A percentile compares a stretch with the other conserved stretches of the same genome.
phyloP scores from a whole-genome alignment of 202 grass and related monocot genomes.

The Digitaria exilis region DNA sequence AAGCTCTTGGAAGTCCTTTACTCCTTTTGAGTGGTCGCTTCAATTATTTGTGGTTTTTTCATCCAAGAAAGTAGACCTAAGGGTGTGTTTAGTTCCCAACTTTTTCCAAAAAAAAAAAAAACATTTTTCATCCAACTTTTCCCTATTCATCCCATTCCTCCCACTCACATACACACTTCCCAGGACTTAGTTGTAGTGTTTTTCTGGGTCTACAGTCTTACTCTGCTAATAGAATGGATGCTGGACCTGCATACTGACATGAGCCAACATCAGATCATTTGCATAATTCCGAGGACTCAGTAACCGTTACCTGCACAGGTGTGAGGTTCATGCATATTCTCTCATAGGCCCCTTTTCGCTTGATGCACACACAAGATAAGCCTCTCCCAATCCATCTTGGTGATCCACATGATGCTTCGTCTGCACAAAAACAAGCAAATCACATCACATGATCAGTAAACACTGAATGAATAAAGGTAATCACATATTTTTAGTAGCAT shows the following conservation, averaged over 20 bases:
- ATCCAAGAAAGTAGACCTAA: not conserved
- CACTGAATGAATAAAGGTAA: not conserved
- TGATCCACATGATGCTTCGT: slow-evolving; percentile 89
- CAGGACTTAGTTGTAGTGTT: too few relatives aligned
- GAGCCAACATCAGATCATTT: not conserved
- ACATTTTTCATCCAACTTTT: too few relatives aligned
- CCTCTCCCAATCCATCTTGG: slow-evolving; percentile 97
- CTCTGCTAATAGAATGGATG: not conserved
- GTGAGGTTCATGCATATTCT: slow-evolving; percentile 92
- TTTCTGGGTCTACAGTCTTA: too few relatives aligned
- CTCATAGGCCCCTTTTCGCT: slow-evolving; percentile 76
- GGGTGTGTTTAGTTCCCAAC: too few relatives aligned
- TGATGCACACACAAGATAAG: slow-evolving; percentile 93
- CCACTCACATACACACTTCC: too few relatives aligned
- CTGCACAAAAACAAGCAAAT: slow-evolving; percentile 44
- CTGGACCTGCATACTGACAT: not conserved
- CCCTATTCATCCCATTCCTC: too few relatives aligned
- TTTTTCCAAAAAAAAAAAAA: too few relatives aligned
- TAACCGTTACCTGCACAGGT: slow-evolving; percentile 60
- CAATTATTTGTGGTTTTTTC: not conserved
- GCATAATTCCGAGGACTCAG: not conserved
- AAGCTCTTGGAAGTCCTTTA: slow-evolving; percentile 15
- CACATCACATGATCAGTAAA: slow-evolving; percentile 8
- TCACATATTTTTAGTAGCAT: not conserved
- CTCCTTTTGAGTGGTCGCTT: slow-evolving; percentile 13